phyloP scores from a whole-genome alignment of 352 stramenopile genomes.

The Globisporangium middletonii region DNA sequence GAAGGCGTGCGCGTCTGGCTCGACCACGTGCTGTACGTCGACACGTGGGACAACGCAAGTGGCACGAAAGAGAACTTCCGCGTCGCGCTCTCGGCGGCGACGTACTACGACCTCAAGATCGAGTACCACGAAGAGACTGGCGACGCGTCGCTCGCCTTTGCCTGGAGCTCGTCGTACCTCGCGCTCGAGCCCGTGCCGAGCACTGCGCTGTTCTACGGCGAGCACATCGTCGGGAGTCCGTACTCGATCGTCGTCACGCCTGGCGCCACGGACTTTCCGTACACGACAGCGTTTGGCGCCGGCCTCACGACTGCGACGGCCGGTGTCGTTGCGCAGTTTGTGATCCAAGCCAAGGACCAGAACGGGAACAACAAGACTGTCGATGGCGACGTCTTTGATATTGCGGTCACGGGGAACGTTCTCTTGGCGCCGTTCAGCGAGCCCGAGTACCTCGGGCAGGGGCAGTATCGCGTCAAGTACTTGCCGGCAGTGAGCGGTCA shows the following conservation, averaged over 20 bases:
- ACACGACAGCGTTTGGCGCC: constrained; percentile 87
- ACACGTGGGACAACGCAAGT: constrained; percentile 75
- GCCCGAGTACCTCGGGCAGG: constrained; percentile 86
- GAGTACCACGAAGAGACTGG: constrained; percentile 95
- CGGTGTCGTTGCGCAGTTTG: constrained; percentile 86
- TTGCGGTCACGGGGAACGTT: constrained; percentile 41
- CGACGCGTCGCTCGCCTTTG: constrained; percentile 75
- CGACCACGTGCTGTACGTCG: constrained; percentile 89
- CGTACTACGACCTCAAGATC: constrained; percentile 92
- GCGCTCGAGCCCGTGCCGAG: constrained; percentile 79
- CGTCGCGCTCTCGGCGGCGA: constrained; percentile 51
- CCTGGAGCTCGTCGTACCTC: constrained; percentile 92
- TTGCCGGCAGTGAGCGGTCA: constrained; percentile 68
- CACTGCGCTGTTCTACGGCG: constrained; percentile 75
- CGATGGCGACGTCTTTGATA: constrained; percentile 70
- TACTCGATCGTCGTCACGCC: constrained; percentile 88
- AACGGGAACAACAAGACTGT: constrained; percentile 89
- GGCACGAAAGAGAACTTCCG: constrained; percentile 64
- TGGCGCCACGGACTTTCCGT: constrained; percentile 93
- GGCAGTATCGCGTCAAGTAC: constrained; percentile 91
- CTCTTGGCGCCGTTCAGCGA: constrained; percentile 55
- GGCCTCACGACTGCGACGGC: constrained; percentile 73
- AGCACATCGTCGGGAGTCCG: constrained; percentile 92
- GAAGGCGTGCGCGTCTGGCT: constrained; percentile 93
- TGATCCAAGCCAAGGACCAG: constrained; percentile 93